phyloP scores from a whole-genome alignment of 192 early-diverging fungal species.

The Podila horticola region DNA sequence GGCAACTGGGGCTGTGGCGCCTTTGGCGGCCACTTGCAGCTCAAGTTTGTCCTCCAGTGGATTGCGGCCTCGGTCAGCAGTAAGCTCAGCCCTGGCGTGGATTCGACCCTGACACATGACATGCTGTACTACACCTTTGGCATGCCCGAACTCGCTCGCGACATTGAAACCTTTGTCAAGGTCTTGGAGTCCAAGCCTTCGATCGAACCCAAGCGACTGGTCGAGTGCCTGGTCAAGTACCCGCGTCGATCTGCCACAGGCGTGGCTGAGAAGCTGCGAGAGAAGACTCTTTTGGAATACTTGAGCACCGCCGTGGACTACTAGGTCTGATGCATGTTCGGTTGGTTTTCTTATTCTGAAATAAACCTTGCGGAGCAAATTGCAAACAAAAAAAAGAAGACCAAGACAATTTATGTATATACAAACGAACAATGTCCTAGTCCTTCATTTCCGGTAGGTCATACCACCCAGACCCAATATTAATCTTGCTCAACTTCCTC shows the following conservation, averaged over 20 bases:
- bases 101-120: slow-evolving; percentile 2
- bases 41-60: slow-evolving; percentile 51
- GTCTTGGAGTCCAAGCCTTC: slow-evolving; percentile 9
- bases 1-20: slow-evolving; percentile 56
- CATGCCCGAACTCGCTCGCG: slow-evolving; percentile 19
- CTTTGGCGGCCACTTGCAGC: slow-evolving; percentile 47
- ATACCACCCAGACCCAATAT: slow-evolving; percentile 31
- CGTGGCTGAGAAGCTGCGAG: slow-evolving; percentile 32
- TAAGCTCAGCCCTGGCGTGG: slow-evolving; percentile 7
- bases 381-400: no score
- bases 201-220: slow-evolving; percentile 28
- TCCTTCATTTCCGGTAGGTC: not conserved
- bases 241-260: slow-evolving; percentile 33
- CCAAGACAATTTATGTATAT: no score
- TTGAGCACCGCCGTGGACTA: slow-evolving; percentile 17
- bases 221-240: slow-evolving; percentile 34
- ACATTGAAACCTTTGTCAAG: slow-evolving; percentile 37
- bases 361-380: no score
- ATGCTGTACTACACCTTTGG: slow-evolving; percentile 45
- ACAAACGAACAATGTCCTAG: no score
- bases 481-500: slow-evolving; percentile 11
- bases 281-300: slow-evolving; percentile 42
- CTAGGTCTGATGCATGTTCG: not conserved
- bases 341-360: no score
- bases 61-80: slow-evolving; percentile 31